phyloP scores from a whole-genome alignment of 2,329 filamentous ascomycete species.

The Lachnellula subtilissima region DNA sequence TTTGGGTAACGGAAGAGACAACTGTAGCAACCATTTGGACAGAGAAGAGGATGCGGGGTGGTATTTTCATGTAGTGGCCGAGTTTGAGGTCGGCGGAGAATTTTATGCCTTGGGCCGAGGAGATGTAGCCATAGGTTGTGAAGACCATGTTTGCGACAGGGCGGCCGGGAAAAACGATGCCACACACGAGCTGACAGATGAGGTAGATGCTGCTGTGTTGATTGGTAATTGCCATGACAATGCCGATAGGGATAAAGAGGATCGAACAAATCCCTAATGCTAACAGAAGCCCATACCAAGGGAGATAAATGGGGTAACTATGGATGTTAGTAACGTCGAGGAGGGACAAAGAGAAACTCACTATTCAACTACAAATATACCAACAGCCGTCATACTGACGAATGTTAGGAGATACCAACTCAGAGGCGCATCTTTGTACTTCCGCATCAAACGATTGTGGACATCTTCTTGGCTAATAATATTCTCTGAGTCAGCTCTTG shows the following conservation, averaged over 20 bases:
- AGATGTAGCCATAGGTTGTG: slow-evolving; percentile 86
- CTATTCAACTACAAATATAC: slow-evolving; percentile 83
- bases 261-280: slow-evolving; percentile 72
- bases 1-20: slow-evolving; percentile 75
- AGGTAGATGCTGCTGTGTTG: slow-evolving; percentile 83
- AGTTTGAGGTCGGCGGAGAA: slow-evolving; percentile 85
- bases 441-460: slow-evolving; percentile 76
- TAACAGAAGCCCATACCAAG: slow-evolving; percentile 80
- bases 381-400: slow-evolving; percentile 68
- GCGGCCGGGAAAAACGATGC: slow-evolving; percentile 74
- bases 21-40: slow-evolving; percentile 73
- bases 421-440: slow-evolving; percentile 76
- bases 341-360: slow-evolving; percentile 41
- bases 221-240: slow-evolving; percentile 90
- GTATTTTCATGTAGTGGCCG: slow-evolving; percentile 84
- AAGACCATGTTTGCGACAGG: slow-evolving; percentile 93
- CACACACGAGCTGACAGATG: slow-evolving; percentile 80
- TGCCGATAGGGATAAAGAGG: slow-evolving; percentile 86
- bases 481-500: slow-evolving; percentile 42
- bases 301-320: slow-evolving; percentile 73
- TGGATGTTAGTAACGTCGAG: slow-evolving; percentile 16
- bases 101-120: slow-evolving; percentile 82
- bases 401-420: slow-evolving; percentile 78
- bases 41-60: slow-evolving; percentile 71
- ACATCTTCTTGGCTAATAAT: slow-evolving; percentile 72